These are phyloP conservation scores for Tolypocladium inflatum DNA, from an alignment of 2,329 filamentous ascomycete genomes.

Conservation along the genomic window DNA sequence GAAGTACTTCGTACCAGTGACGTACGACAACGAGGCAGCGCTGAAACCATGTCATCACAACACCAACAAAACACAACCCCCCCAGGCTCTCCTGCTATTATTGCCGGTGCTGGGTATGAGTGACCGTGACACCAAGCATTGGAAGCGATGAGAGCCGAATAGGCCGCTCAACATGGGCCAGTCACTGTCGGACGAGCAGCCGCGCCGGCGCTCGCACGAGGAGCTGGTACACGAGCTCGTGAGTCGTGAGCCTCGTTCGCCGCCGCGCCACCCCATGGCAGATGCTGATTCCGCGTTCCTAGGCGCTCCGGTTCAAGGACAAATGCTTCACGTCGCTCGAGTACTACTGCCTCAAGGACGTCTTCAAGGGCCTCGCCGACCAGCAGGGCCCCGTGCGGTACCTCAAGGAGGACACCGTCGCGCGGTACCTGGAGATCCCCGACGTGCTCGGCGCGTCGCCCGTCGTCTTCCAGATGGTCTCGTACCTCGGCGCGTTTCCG, in stretches of 20 bases:
- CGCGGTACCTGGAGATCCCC: conserved; percentile 64
- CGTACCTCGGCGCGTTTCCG: conserved; percentile 64
- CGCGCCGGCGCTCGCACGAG: conserved; percentile 37
- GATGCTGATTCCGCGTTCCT: neutral
- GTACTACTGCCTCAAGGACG: conserved; percentile 63
- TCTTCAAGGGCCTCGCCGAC: conserved; percentile 63
- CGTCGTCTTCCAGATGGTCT: conserved; percentile 62
- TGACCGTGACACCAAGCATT: neutral
- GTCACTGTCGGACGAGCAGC: conserved; percentile 35
- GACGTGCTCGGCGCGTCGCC: conserved; percentile 58
- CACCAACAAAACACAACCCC: neutral
- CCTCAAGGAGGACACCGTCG: conserved; percentile 58
- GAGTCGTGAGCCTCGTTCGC: conserved; percentile 24
- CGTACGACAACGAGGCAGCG: neutral
- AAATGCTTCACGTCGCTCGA: conserved; percentile 65
- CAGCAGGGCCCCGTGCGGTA: conserved; percentile 51
- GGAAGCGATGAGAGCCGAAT: conserved; percentile 11
- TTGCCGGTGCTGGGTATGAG: neutral
- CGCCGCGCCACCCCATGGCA: neutral
- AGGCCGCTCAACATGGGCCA: conserved; percentile 38
- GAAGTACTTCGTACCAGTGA: neutral
- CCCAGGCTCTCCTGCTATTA: neutral
- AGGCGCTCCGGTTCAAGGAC: conserved; percentile 56
- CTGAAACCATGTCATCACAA: neutral
- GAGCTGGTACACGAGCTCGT: conserved; percentile 43